Percentiles rank a stretch among this genome's conserved stretches.
Conservation (phyloP, 257 asterid genomes). For the Scutellaria galericulata region DNA sequence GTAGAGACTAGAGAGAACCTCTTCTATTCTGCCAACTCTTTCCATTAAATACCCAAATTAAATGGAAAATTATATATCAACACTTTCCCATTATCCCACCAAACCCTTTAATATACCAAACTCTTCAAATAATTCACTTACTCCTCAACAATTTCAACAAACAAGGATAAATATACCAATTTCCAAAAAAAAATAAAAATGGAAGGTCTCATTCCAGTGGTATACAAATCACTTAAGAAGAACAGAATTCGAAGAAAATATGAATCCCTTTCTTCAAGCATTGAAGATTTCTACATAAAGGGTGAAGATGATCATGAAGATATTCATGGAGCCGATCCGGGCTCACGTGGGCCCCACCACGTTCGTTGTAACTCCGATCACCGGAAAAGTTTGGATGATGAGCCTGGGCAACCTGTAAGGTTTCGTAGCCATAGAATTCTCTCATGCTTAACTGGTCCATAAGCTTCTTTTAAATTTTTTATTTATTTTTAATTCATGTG, state of each 20-base stretch:
- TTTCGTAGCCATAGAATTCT: slow-evolving; percentile 54
- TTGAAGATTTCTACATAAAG: slow-evolving; percentile 36
- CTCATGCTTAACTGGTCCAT: slow-evolving; percentile 54
- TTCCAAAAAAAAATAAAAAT: slow-evolving; percentile 28
- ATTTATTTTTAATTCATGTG: background rate
- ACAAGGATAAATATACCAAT: no score
- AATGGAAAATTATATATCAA: background rate
- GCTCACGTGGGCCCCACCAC: slow-evolving; percentile 32
- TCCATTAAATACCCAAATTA: background rate
- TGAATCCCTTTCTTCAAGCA: slow-evolving; percentile 59
- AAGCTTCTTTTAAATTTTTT: background rate
- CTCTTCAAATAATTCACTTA: slow-evolving; percentile 33
- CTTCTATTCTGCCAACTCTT: slow-evolving; percentile 33
- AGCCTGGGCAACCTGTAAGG: slow-evolving; percentile 50
- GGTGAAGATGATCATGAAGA: slow-evolving; percentile 35
- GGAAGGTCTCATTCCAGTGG: slow-evolving; percentile 86
- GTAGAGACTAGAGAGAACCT: slow-evolving; percentile 27
- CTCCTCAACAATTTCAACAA: background rate
- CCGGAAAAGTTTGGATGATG: slow-evolving; percentile 18
- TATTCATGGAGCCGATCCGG: background rate
- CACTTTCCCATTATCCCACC: slow-evolving; percentile 40
- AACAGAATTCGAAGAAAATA: slow-evolving; percentile 56
- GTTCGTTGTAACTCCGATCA: slow-evolving; percentile 51
- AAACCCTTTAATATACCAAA: slow-evolving; percentile 38
- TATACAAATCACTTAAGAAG: slow-evolving; percentile 60